Percentiles rank a stretch among this genome's conserved stretches.
Evolutionary conservation across 176 grass and related monocot genomes (phyloP).

Genomic region (Metroxylon sagu): DNA sequence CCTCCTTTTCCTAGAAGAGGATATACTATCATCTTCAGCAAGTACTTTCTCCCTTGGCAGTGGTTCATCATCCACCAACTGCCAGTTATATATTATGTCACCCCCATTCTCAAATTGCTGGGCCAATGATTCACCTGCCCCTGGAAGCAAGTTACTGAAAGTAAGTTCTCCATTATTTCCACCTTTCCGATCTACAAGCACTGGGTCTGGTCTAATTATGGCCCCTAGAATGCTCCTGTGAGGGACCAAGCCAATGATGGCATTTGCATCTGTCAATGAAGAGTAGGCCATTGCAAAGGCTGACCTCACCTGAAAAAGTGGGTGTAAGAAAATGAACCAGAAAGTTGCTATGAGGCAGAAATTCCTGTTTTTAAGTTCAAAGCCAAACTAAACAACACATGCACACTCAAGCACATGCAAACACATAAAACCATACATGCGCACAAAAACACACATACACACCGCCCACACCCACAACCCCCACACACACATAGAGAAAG

Average conservation of each 20-base stretch:
- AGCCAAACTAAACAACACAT: too few species aligned
- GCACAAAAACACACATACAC: too few species aligned
- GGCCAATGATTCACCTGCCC: constrained; percentile 42
- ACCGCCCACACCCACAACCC: too few species aligned
- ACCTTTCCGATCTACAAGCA: constrained; percentile 80
- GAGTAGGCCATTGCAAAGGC: constrained; percentile 86
- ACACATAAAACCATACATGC: too few species aligned
- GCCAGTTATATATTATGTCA: constrained; percentile 69
- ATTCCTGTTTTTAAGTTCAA: too few species aligned
- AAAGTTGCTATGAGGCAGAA: too few species aligned
- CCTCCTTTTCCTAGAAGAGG: constrained; percentile 49
- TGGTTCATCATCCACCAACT: constrained; percentile 79
- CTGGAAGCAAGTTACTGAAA: constrained; percentile 37
- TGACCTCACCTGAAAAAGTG: constrained; percentile 61
- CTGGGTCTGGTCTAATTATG: constrained; percentile 76
- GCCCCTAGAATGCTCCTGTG: constrained; percentile 77
- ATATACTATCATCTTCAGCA: constrained; percentile 21
- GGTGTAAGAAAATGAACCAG: too few species aligned
- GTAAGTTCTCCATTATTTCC: constrained; percentile 32
- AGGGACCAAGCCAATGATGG: constrained; percentile 50
- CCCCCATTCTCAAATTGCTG: constrained; percentile 42
- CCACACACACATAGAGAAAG: too few species aligned
- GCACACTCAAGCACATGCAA: too few species aligned
- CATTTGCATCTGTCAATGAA: constrained; percentile 55
- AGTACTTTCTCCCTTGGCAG: constrained; percentile 58